These are phyloP conservation scores for Gryganskiella cystojenkinii DNA, from an alignment of 192 early-diverging fungal species.

Conservation along the genomic window DNA sequence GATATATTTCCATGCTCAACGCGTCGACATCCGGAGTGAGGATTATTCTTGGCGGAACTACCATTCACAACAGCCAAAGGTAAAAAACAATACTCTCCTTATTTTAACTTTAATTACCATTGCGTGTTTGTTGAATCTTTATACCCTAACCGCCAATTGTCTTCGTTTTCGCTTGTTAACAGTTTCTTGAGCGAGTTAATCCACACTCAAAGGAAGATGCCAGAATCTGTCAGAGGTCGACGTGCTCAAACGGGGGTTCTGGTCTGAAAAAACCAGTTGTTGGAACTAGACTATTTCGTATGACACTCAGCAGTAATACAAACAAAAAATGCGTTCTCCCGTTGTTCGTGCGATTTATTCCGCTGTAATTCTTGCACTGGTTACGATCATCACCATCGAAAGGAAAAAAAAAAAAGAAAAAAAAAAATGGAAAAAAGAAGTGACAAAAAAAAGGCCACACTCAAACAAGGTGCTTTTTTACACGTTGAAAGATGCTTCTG, in stretches of 20 bases:
- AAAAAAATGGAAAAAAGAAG: no score
- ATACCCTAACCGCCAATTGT: no score
- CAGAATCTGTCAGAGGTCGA: constrained; percentile 12
- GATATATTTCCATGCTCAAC: constrained; percentile 89
- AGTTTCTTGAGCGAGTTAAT: constrained; percentile 31
- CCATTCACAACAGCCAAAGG: constrained; percentile 84
- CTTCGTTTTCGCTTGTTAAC: background rate
- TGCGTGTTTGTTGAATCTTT: no score
- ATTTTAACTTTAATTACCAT: background rate
- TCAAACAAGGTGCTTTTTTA: no score
- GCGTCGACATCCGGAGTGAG: constrained; percentile 78
- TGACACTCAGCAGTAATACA: no score
- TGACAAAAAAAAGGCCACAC: no score
- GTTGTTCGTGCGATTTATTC: no score
- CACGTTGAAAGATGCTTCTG: constrained; percentile 39
- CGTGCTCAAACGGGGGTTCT: constrained; percentile 9
- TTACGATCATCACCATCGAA: no score
- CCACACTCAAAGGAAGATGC: constrained; percentile 17
- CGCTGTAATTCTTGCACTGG: no score
- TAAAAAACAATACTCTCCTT: constrained; percentile 40
- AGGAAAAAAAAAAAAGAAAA: no score
- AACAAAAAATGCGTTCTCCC: no score
- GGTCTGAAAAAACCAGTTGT: background rate
- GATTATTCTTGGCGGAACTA: constrained; percentile 93
- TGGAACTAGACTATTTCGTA: no score